These are phyloP conservation scores for Pestalotiopsis sp. DNA, from an alignment of 2,329 filamentous ascomycete genomes.

Conservation along the genomic window DNA sequence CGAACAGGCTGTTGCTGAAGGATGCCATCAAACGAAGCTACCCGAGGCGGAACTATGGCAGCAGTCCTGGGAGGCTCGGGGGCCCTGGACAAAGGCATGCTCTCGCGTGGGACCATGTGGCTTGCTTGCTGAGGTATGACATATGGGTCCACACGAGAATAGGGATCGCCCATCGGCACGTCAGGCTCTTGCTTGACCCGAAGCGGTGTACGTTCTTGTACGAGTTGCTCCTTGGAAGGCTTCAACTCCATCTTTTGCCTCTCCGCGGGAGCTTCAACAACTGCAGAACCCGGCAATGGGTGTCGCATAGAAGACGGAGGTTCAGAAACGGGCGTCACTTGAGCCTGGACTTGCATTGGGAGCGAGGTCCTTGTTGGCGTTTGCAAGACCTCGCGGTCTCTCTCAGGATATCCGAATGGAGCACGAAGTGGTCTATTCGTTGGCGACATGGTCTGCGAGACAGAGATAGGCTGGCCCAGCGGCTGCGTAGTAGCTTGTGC, in stretches of 20 bases:
- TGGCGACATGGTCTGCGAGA: slow-evolving; percentile 50
- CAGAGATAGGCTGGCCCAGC: slow-evolving; percentile 35
- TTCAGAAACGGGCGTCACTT: slow-evolving; percentile 30
- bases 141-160: slow-evolving; percentile 41
- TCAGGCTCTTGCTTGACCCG: slow-evolving; percentile 57
- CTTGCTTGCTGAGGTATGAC: slow-evolving; percentile 41
- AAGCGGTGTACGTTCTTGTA: slow-evolving; percentile 32
- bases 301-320: slow-evolving; percentile 28
- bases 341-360: slow-evolving; percentile 30
- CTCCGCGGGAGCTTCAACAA: slow-evolving; percentile 32
- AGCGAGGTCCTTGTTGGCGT: slow-evolving; percentile 34
- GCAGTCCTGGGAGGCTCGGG: slow-evolving; percentile 46
- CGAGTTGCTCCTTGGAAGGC: slow-evolving; percentile 32
- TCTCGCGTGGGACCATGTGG: slow-evolving; percentile 43
- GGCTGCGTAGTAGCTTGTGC: slow-evolving; percentile 37
- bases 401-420: slow-evolving; percentile 50
- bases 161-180: slow-evolving; percentile 38
- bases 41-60: slow-evolving; percentile 33
- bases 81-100: slow-evolving; percentile 39
- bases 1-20: slow-evolving; percentile 44
- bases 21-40: slow-evolving; percentile 36
- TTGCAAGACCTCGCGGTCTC: slow-evolving; percentile 33
- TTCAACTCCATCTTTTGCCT: slow-evolving; percentile 34
- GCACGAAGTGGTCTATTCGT: slow-evolving; percentile 44
- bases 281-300: slow-evolving; percentile 29